Conservation (phyloP, 2,329 filamentous ascomycete species). For the Fusarium chuoi region DNA sequence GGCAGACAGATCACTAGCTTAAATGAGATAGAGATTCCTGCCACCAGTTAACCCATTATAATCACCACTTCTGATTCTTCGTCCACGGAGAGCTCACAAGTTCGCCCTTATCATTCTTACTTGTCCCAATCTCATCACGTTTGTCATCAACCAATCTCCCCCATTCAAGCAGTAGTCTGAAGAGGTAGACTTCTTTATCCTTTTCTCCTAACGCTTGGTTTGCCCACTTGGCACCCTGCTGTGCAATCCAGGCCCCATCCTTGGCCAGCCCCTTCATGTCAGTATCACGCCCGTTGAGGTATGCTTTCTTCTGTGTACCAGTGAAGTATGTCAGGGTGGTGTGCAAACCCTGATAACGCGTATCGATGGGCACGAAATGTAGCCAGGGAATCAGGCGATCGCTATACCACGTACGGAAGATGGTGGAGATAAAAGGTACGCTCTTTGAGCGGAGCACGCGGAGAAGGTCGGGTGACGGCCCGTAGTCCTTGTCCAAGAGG, state of each 20-base stretch:
- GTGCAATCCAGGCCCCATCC: constrained; percentile 73
- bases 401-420: constrained; percentile 85
- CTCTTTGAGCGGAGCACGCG: constrained; percentile 72
- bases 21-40: not conserved
- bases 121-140: constrained; percentile 58
- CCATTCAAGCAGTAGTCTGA: constrained; percentile 82
- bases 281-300: constrained; percentile 57
- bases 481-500: constrained; percentile 76
- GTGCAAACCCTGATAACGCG: constrained; percentile 78
- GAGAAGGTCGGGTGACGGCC: constrained; percentile 69
- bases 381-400: constrained; percentile 79
- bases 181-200: constrained; percentile 86
- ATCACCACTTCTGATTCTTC: constrained; percentile 37
- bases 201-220: constrained; percentile 70
- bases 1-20: not conserved
- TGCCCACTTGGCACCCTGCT: constrained; percentile 73
- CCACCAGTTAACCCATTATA: not conserved
- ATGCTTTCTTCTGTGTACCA: constrained; percentile 60
- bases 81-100: constrained; percentile 48
- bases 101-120: constrained; percentile 43
- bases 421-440: constrained; percentile 75
- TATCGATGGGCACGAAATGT: constrained; percentile 82
- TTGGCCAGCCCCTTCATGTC: constrained; percentile 58
- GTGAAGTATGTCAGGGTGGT: constrained; percentile 79
- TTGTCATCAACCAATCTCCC: constrained; percentile 73